Evolutionary conservation across 1,284 basidiomycete genomes (phyloP), one percentile per base, ranked within the genome.

Genomic region (Tausonia pullulans): DNA sequence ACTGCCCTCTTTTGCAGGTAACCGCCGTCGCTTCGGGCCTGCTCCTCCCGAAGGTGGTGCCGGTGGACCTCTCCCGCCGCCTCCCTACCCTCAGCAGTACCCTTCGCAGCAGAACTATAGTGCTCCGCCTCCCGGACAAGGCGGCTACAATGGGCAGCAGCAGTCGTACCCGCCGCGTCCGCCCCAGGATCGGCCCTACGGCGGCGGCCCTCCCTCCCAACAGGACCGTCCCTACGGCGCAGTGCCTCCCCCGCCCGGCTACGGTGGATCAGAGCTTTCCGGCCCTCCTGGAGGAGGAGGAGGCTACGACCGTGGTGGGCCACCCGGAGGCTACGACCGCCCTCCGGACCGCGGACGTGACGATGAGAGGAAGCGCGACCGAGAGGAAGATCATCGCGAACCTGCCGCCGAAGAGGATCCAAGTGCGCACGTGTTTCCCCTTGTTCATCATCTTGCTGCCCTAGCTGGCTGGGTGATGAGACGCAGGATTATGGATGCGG

Each of bases 21-120:
- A 85, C 72, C 86, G 88, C 72, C 86, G 91, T 72, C 86, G 90
- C 64, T 94, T 94, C 77, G 90, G 91, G 63, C 86, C 89, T 58
- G 87, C 87, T 46, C 86, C 87, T 4, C 77, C 81, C 55, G 88
- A 88, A 72, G 87, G 87, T 58, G 79, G 78, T 43, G 83, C 83
- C 44, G 85, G 87, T 43, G 85, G 86, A 65, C 87, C 74, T 49
- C 88, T 45, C 86, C 86, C 9, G 60, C 61, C 43, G 54, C 59
- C 87, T 53, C 85, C 86, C 51, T 82, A 80, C 45, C 79, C 75
- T 45, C 78, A 79, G 66, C 81, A 83, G 67, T 81, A 83, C 62
- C 81, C 16, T 11, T 49, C 50, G 59, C 49, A 59, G 56, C 68
- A 27, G 49, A 64, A 67, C 56, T 70, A 70, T 59, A 67, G 67